Percentiles rank a stretch among this genome's conserved stretches.
Evolutionary conservation across 352 stramenopile genomes (phyloP).

Genomic region (Phytophthora cryptogea): DNA sequence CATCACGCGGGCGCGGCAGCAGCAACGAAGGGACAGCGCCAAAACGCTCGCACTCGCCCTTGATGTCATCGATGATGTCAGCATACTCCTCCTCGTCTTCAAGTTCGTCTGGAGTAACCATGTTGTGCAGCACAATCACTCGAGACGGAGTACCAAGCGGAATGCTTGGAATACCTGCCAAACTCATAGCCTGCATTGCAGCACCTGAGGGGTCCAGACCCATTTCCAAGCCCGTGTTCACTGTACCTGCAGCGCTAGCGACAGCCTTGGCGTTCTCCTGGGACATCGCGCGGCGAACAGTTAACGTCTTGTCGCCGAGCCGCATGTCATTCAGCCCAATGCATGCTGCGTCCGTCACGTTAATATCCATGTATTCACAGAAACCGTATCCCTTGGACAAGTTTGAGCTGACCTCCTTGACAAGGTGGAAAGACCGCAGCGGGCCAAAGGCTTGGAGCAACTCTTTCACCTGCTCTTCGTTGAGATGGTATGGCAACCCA

Average conservation of each 20-base stretch:
- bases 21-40: slow-evolving; percentile 76
- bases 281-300: slow-evolving; percentile 86
- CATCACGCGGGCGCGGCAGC: slow-evolving; percentile 76
- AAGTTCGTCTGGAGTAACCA: slow-evolving; percentile 97
- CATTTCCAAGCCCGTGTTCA: slow-evolving; percentile 73
- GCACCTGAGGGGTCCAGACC: slow-evolving; percentile 66
- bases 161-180: slow-evolving; percentile 60
- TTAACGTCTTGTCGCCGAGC: slow-evolving; percentile 91
- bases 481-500: slow-evolving; percentile 96
- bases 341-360: slow-evolving; percentile 91
- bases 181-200: slow-evolving; percentile 69
- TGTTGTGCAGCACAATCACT: slow-evolving; percentile 97
- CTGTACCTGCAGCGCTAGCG: slow-evolving; percentile 62
- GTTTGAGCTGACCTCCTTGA: slow-evolving; percentile 92
- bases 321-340: slow-evolving; percentile 96
- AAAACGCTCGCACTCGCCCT: slow-evolving; percentile 94
- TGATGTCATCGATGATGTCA: slow-evolving; percentile 96
- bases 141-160: slow-evolving; percentile 69
- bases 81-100: slow-evolving; percentile 94
- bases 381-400: slow-evolving; percentile 98
- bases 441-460: slow-evolving; percentile 95
- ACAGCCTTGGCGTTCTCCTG: slow-evolving; percentile 73
- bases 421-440: slow-evolving; percentile 96
- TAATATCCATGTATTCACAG: slow-evolving; percentile 95
- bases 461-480: slow-evolving; percentile 94